Evolutionary conservation across 2,329 filamentous ascomycete species (phyloP).

Genomic region (Exophiala bonariae): DNA sequence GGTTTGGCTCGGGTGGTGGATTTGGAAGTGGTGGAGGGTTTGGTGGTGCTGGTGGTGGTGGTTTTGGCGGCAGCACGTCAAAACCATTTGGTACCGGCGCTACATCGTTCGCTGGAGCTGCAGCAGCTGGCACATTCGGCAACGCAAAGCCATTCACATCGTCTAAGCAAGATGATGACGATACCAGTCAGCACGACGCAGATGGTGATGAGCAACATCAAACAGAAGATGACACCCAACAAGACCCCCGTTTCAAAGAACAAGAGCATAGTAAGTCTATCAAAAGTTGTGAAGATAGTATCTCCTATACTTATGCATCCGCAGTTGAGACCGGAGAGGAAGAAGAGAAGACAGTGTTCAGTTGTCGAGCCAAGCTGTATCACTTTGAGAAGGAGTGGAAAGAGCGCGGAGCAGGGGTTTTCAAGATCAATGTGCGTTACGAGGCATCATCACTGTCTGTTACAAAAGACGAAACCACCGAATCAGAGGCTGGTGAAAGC

Average conservation of each 20-base stretch:
- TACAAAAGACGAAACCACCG: conserved; percentile 45
- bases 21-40: conserved; percentile 38
- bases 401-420: conserved; percentile 52
- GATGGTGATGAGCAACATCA: conserved; percentile 57
- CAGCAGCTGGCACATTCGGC: conserved; percentile 45
- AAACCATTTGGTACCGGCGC: conserved; percentile 48
- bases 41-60: conserved; percentile 38
- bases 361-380: conserved; percentile 81
- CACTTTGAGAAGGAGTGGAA: conserved; percentile 79
- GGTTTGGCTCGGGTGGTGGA: conserved; percentile 37
- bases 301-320: conserved; percentile 31
- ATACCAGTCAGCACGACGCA: conserved; percentile 48
- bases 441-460: conserved; percentile 57
- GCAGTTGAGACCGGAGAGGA: conserved; percentile 85
- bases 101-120: conserved; percentile 68
- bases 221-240: conserved; percentile 57
- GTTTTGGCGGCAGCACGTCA: conserved; percentile 40
- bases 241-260: conserved; percentile 49
- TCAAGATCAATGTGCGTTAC: conserved; percentile 45
- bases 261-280: conserved; percentile 64
- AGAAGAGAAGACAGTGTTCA: conserved; percentile 72
- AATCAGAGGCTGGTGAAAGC: conserved; percentile 29
- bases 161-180: conserved; percentile 58
- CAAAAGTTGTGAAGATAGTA: background rate
- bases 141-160: conserved; percentile 68